A percentile compares a stretch with the other conserved stretches of the same genome.
Evolutionary conservation across 805 yeast genomes (phyloP).

Genomic region (Cyberlindnera xylosilytica): DNA sequence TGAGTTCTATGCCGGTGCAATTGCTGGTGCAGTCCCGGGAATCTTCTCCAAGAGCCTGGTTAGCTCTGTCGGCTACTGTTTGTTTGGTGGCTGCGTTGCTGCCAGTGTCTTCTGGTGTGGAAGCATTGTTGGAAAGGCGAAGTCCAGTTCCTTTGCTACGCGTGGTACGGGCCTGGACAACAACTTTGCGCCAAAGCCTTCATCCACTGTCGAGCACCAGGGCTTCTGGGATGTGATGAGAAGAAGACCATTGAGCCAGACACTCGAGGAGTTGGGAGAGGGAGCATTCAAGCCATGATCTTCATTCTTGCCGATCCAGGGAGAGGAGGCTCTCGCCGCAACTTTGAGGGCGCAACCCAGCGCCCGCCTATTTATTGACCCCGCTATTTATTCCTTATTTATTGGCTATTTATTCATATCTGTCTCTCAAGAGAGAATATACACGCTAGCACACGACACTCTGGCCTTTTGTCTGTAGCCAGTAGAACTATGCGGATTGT

Average conservation of each 20-base stretch:
- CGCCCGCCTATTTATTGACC: not conserved
- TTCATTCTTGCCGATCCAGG: too few relatives aligned
- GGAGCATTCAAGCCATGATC: slow-evolving; percentile 25
- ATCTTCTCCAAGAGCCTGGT: slow-evolving; percentile 32
- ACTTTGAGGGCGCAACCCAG: too few relatives aligned
- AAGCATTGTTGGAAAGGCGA: slow-evolving; percentile 29
- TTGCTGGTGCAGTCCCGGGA: slow-evolving; percentile 43
- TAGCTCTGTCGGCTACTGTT: slow-evolving; percentile 44
- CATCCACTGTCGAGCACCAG: slow-evolving; percentile 35
- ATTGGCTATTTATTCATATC: slow-evolving; percentile 9
- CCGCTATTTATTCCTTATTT: slow-evolving; percentile 5
- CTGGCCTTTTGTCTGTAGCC: slow-evolving; percentile 7
- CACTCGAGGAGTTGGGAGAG: slow-evolving; percentile 67
- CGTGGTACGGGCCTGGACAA: slow-evolving; percentile 28
- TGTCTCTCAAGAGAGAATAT: too few relatives aligned
- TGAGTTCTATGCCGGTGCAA: slow-evolving; percentile 46
- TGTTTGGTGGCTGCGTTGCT: slow-evolving; percentile 41
- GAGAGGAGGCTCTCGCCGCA: too few relatives aligned
- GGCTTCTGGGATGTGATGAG: slow-evolving; percentile 79
- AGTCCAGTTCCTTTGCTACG: slow-evolving; percentile 33
- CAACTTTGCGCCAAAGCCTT: slow-evolving; percentile 26
- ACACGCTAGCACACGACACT: too few relatives aligned
- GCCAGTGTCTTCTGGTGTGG: slow-evolving; percentile 55
- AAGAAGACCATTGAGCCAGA: slow-evolving; percentile 80
- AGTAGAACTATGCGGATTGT: slow-evolving; percentile 2